These are phyloP conservation scores for Blumeria hordei DNA, from an alignment of 2,329 filamentous ascomycete genomes.

Conservation along the genomic window DNA sequence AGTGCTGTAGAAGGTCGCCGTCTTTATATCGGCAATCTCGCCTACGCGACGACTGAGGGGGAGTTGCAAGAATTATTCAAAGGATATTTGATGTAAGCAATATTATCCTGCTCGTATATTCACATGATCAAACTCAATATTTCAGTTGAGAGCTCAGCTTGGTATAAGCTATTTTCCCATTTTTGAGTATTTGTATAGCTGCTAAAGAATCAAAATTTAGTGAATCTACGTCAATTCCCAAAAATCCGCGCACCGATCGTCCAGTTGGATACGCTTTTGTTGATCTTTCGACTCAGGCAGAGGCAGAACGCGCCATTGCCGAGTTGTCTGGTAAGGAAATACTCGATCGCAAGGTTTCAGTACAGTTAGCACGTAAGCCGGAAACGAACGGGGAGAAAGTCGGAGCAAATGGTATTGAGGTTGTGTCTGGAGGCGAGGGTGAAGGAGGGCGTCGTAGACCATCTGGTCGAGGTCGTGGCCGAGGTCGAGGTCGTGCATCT, in stretches of 20 bases:
- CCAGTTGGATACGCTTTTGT: slow-evolving; percentile 98
- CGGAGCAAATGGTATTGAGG: slow-evolving; percentile 48
- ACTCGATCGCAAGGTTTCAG: slow-evolving; percentile 94
- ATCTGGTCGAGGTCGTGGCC: slow-evolving; percentile 42
- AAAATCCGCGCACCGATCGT: slow-evolving; percentile 96
- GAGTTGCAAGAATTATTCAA: slow-evolving; percentile 99
- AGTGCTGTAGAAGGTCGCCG: slow-evolving; percentile 97
- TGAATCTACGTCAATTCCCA: slow-evolving; percentile 96
- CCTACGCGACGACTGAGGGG: slow-evolving; percentile 99
- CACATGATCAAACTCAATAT: too few species aligned
- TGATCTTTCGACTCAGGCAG: slow-evolving; percentile 78
- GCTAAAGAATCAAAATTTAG: slow-evolving; percentile 22
- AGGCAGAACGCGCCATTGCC: slow-evolving; percentile 85
- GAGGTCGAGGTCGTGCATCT: slow-evolving; percentile 28
- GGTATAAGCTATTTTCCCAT: too few species aligned
- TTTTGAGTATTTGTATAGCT: too few species aligned
- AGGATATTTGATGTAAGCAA: slow-evolving; percentile 94
- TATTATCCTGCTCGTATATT: background rate
- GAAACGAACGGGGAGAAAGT: slow-evolving; percentile 63
- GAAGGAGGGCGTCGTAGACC: slow-evolving; percentile 39
- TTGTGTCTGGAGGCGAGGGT: slow-evolving; percentile 37
- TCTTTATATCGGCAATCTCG: slow-evolving; percentile 99
- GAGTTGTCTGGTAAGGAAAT: slow-evolving; percentile 96
- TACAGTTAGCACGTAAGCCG: slow-evolving; percentile 94
- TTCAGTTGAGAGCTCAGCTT: too few species aligned